Evolutionary conservation across 2,329 filamentous ascomycete species (phyloP).

Genomic region (Colletotrichum costaricense): DNA sequence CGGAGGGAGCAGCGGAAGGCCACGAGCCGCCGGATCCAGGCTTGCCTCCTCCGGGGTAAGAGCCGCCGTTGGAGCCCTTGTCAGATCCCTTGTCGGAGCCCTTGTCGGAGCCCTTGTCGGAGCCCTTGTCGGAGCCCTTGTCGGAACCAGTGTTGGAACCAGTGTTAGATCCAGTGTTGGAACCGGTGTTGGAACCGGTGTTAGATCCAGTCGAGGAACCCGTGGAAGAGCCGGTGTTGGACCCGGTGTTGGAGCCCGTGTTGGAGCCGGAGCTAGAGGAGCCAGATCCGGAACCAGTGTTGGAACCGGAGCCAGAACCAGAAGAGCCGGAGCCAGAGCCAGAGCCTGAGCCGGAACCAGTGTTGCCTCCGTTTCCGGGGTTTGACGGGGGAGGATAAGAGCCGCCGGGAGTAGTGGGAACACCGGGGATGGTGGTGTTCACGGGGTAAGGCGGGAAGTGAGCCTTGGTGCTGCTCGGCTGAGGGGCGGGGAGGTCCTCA

Average conservation of each 20-base stretch:
- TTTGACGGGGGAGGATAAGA: background rate
- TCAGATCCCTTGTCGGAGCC: background rate
- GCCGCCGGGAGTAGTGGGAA: conserved; percentile 15
- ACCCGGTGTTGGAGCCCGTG: background rate
- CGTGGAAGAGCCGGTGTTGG: background rate
- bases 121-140: background rate
- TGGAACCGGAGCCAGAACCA: background rate
- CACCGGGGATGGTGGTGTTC: conserved; percentile 28
- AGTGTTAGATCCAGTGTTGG: background rate
- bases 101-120: background rate
- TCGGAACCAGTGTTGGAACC: background rate
- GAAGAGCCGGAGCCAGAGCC: background rate
- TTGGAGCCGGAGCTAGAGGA: background rate
- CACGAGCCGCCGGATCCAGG: background rate
- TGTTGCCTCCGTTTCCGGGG: background rate
- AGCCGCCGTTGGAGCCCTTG: background rate
- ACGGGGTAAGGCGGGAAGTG: conserved; percentile 21
- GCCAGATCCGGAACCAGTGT: background rate
- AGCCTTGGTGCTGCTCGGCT: conserved; percentile 13
- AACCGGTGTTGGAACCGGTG: background rate
- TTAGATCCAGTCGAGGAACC: background rate
- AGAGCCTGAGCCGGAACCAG: background rate
- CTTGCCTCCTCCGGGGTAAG: background rate
- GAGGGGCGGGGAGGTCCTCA: conserved; percentile 10
- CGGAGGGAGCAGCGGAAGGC: background rate